These are phyloP conservation scores for Camellia granthamiana DNA, from an alignment of 148 eudicot species.

Conservation along the genomic window DNA sequence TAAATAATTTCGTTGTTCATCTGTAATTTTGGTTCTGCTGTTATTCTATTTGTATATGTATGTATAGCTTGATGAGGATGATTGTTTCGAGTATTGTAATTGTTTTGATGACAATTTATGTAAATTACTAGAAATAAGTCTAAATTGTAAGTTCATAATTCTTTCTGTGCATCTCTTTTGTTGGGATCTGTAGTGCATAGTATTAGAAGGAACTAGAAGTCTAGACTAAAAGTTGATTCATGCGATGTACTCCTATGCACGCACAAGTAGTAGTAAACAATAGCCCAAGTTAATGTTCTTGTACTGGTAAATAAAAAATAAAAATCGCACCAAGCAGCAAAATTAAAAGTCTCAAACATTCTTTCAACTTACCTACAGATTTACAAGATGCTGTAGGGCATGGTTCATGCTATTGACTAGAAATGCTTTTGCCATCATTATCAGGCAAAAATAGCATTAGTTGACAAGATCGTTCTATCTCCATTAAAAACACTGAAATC, in stretches of 20 bases:
- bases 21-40: neutral
- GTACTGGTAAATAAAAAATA: no score
- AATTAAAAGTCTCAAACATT: neutral
- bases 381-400: neutral
- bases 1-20: neutral
- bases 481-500: neutral
- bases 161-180: neutral
- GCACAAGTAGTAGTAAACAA: no score
- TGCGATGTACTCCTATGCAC: no score
- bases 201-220: neutral
- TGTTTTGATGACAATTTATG: neutral
- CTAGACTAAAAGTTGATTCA: no score
- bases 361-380: neutral
- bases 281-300: no score
- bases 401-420: neutral
- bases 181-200: neutral
- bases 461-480: neutral
- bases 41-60: conserved; percentile 6
- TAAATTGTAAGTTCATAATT: neutral
- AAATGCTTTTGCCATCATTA: neutral
- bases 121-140: neutral
- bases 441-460: neutral
- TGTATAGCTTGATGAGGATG: conserved; percentile 12
- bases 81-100: neutral
- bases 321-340: no score